These are phyloP conservation scores for Mercurialis annua DNA, from an alignment of 345 rosid genomes.

Conservation along the genomic window DNA sequence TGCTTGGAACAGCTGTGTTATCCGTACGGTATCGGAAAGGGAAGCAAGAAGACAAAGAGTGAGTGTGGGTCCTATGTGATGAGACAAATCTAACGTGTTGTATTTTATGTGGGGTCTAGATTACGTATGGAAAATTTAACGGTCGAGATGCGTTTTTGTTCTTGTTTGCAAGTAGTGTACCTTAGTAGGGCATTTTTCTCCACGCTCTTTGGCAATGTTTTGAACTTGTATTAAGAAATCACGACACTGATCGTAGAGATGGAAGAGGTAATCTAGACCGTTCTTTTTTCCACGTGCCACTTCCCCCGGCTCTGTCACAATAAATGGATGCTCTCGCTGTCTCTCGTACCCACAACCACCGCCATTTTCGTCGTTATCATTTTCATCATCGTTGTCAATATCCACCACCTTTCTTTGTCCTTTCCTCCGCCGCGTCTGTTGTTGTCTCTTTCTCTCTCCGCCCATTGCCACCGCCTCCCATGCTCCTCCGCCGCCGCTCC, in stretches of 20 bases:
- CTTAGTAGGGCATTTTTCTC: slow-evolving; percentile 98
- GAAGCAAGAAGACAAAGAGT: neutral
- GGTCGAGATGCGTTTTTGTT: slow-evolving; percentile 2
- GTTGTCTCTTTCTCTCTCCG: slow-evolving; percentile 30
- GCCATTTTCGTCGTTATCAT: slow-evolving; percentile 46
- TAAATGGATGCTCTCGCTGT: slow-evolving; percentile 97
- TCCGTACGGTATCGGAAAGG: neutral
- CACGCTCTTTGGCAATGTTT: slow-evolving; percentile 84
- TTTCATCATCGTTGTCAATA: slow-evolving; percentile 41
- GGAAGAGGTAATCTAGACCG: slow-evolving; percentile 98
- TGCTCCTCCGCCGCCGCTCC: slow-evolving; percentile 50
- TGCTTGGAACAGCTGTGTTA: slow-evolving; percentile 41
- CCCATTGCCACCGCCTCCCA: slow-evolving; percentile 41
- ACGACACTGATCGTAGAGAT: slow-evolving; percentile 94
- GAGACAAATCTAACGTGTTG: neutral
- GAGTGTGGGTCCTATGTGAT: neutral
- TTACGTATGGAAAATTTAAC: neutral
- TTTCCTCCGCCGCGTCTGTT: slow-evolving; percentile 42
- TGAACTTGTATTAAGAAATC: slow-evolving; percentile 94
- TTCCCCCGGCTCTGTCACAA: slow-evolving; percentile 99
- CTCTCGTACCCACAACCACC: slow-evolving; percentile 47
- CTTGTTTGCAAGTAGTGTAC: slow-evolving; percentile 27
- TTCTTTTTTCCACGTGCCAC: slow-evolving; percentile 99
- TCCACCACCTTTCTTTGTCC: slow-evolving; percentile 41
- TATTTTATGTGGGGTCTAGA: neutral